Evolutionary conservation across 23 red algal species (phyloP).

Genomic region (Gracilaria vermiculophylla): DNA sequence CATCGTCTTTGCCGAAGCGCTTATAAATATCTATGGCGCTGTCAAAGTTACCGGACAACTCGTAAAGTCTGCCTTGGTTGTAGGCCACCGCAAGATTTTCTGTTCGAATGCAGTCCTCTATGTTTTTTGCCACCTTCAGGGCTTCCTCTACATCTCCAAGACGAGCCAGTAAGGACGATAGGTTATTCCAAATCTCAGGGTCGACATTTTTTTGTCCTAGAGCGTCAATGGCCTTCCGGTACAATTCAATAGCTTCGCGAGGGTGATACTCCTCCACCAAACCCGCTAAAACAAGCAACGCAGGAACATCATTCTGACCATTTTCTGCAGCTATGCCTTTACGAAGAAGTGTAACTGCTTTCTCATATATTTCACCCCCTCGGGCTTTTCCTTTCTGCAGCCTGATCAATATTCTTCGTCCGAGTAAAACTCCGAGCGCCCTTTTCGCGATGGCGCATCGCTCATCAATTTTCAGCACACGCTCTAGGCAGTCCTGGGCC

Average conservation of each 20-base stretch:
- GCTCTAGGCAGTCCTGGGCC: constrained; percentile 58
- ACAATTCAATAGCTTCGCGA: constrained; percentile 34
- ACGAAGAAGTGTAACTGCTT: constrained; percentile 36
- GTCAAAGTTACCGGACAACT: constrained; percentile 13
- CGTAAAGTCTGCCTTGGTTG: constrained; percentile 45
- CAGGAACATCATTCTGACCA: constrained; percentile 47
- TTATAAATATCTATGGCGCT: constrained; percentile 26
- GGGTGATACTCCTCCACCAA: constrained; percentile 52
- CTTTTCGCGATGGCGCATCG: constrained; percentile 56
- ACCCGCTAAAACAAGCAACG: constrained; percentile 41
- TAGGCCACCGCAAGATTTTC: constrained; percentile 25
- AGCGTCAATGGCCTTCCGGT: constrained; percentile 36
- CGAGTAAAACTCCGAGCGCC: constrained; percentile 48
- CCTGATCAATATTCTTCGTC: constrained; percentile 41
- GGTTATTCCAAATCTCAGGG: constrained; percentile 62
- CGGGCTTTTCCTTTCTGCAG: constrained; percentile 25
- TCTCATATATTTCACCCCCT: constrained; percentile 52
- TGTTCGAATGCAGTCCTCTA: not conserved
- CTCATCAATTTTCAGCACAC: constrained; percentile 45
- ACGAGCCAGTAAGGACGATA: constrained; percentile 44
- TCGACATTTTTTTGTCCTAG: constrained; percentile 19
- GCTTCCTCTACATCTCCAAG: constrained; percentile 50
- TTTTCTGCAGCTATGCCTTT: constrained; percentile 31
- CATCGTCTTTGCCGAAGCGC: constrained; percentile 23
- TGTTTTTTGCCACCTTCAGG: constrained; percentile 6